Evolutionary conservation across 768 basidiomycete genomes (phyloP).

Genomic region (Phlegmacium glaucopus): DNA sequence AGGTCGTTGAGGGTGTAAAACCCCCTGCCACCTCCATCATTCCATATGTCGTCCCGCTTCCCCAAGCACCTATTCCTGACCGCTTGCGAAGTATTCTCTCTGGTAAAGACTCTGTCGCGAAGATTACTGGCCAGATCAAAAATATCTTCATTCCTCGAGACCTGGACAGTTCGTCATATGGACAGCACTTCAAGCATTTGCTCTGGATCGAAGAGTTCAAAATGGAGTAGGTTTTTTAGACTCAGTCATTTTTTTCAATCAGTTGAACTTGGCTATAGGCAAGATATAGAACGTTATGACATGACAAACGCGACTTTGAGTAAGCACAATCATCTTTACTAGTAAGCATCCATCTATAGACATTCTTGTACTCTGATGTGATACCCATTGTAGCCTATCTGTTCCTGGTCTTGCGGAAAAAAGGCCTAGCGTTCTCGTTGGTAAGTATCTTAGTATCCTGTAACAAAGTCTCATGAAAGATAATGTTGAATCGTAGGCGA

Average conservation of each 20-base stretch:
- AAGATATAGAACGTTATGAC: slow-evolving; percentile 36
- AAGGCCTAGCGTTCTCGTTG: slow-evolving; percentile 53
- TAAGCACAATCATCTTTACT: slow-evolving; percentile 31
- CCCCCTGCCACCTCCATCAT: slow-evolving; percentile 40
- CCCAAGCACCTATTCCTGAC: slow-evolving; percentile 36
- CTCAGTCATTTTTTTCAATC: neutral
- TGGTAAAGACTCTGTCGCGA: slow-evolving; percentile 21
- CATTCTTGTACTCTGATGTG: neutral
- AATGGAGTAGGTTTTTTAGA: slow-evolving; percentile 32
- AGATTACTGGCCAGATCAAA: slow-evolving; percentile 28
- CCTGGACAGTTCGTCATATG: slow-evolving; percentile 38
- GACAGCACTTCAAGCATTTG: slow-evolving; percentile 44
- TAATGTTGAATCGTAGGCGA: slow-evolving; percentile 36
- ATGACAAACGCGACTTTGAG: slow-evolving; percentile 31
- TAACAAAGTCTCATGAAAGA: neutral
- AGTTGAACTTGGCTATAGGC: slow-evolving; percentile 21
- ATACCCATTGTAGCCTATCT: slow-evolving; percentile 13
- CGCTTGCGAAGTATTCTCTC: slow-evolving; percentile 28
- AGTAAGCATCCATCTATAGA: slow-evolving; percentile 26
- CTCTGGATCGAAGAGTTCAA: slow-evolving; percentile 54
- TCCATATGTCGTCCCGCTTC: slow-evolving; percentile 38
- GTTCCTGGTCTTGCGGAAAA: slow-evolving; percentile 54
- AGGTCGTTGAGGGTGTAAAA: slow-evolving; percentile 39
- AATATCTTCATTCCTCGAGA: slow-evolving; percentile 36
- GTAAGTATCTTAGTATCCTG: slow-evolving; percentile 20